phyloP scores from a whole-genome alignment of 345 rosid genomes.

The Balakata baccata region DNA sequence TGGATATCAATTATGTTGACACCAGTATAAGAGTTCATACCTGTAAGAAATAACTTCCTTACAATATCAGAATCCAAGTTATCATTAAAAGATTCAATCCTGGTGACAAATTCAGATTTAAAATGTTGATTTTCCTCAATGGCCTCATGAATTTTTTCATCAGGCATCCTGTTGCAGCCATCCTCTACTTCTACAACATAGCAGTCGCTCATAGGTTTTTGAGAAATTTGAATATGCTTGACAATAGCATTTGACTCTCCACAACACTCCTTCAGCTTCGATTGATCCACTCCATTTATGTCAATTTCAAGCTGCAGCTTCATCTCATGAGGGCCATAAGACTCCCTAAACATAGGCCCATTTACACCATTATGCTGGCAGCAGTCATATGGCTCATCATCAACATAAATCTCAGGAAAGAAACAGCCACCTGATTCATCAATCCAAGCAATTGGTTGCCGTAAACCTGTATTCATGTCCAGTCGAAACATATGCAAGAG shows the following conservation, averaged over 20 bases:
- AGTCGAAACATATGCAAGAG: slow-evolving; percentile 74
- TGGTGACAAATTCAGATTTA: slow-evolving; percentile 10
- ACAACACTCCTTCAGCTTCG: slow-evolving; percentile 51
- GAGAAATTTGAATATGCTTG: slow-evolving; percentile 38
- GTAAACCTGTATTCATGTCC: slow-evolving; percentile 60
- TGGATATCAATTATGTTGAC: slow-evolving; percentile 47
- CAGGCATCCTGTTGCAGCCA: slow-evolving; percentile 39
- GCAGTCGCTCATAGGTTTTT: slow-evolving; percentile 23
- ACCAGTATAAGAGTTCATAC: slow-evolving; percentile 41
- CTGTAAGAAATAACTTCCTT: slow-evolving; percentile 47
- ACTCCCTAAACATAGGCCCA: slow-evolving; percentile 21
- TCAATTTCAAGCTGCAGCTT: slow-evolving; percentile 85
- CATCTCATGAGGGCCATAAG: slow-evolving; percentile 51
- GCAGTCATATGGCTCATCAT: slow-evolving; percentile 31
- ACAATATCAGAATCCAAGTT: slow-evolving; percentile 44
- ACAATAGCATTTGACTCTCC: slow-evolving; percentile 65
- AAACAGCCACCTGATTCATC: slow-evolving; percentile 71
- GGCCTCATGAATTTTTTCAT: slow-evolving; percentile 40
- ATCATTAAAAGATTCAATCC: slow-evolving; percentile 15
- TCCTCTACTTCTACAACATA: slow-evolving; percentile 46
- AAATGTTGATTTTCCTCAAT: slow-evolving; percentile 30
- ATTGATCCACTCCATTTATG: slow-evolving; percentile 47
- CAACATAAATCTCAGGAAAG: slow-evolving; percentile 65
- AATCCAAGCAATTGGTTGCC: slow-evolving; percentile 87
- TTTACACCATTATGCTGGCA: slow-evolving; percentile 38